Evolutionary conservation across 2,329 filamentous ascomycete genomes (phyloP).

Genomic region (Massarina eburnea): DNA sequence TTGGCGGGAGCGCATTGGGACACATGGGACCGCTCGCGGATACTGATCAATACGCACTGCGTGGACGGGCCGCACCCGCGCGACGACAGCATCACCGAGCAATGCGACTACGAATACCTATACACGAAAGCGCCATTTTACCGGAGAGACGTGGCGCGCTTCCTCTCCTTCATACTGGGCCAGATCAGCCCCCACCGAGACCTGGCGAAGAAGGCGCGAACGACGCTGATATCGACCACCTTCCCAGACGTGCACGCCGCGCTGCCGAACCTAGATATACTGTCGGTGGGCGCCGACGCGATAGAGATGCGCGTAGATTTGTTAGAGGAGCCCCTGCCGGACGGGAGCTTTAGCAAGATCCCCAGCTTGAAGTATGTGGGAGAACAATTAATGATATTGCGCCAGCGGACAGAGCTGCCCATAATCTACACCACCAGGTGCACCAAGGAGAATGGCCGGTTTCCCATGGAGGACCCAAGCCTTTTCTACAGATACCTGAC

Average conservation of each 20-base stretch:
- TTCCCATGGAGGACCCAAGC: conserved; percentile 77
- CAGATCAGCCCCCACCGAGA: conserved; percentile 78
- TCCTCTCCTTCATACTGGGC: conserved; percentile 76
- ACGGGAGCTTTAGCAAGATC: conserved; percentile 64
- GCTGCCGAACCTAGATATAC: conserved; percentile 80
- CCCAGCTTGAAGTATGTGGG: conserved; percentile 83
- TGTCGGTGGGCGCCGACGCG: conserved; percentile 83
- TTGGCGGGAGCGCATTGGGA: conserved; percentile 61
- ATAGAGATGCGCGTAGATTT: conserved; percentile 85
- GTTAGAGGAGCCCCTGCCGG: conserved; percentile 67
- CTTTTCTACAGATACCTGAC: conserved; percentile 80
- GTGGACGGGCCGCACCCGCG: conserved; percentile 64
- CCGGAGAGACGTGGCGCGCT: conserved; percentile 74
- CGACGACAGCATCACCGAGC: conserved; percentile 64
- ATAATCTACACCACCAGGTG: conserved; percentile 88
- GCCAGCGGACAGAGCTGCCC: conserved; percentile 83
- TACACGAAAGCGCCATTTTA: conserved; percentile 74
- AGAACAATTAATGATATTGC: conserved; percentile 80
- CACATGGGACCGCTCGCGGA: conserved; percentile 59
- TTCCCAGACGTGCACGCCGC: conserved; percentile 84
- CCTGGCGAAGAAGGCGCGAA: conserved; percentile 74
- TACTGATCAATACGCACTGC: conserved; percentile 76
- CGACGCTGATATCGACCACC: conserved; percentile 84
- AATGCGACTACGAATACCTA: conserved; percentile 84
- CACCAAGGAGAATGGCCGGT: conserved; percentile 77